Evolutionary conservation across 257 asterid genomes (phyloP).

Genomic region (Nicotiana paniculata): DNA sequence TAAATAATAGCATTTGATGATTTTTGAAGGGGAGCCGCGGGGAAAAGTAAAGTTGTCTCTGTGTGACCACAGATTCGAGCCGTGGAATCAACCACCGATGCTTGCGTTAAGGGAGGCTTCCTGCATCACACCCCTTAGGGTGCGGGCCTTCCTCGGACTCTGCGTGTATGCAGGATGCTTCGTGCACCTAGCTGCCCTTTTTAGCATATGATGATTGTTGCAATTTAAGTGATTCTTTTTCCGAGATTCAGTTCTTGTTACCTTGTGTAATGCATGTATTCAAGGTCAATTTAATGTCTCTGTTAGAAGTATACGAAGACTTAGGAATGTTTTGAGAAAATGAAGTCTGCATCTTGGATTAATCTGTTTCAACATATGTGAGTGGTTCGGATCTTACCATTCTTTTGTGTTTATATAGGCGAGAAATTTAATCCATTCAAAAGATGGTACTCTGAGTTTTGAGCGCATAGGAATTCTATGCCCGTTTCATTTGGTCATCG

Average conservation of each 20-base stretch:
- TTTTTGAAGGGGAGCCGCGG: no score
- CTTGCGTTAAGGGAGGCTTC: accelerated
- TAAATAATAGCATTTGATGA: no score
- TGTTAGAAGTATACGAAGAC: not conserved
- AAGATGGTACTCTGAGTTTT: not conserved
- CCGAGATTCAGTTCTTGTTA: not conserved
- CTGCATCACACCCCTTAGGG: no score
- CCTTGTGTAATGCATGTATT: not conserved
- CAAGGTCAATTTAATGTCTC: not conserved
- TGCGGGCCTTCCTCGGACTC: no score
- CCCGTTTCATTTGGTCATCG: not conserved
- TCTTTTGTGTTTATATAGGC: not conserved
- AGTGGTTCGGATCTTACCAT: not conserved
- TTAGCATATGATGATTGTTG: not conserved
- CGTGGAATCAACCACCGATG: no score
- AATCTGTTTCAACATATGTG: not conserved
- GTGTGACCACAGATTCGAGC: no score
- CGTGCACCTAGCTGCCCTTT: no score
- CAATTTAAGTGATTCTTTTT: not conserved
- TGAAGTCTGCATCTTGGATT: not conserved
- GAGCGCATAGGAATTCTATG: not conserved
- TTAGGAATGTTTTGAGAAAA: not conserved
- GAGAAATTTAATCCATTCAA: not conserved
- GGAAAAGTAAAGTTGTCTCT: no score
- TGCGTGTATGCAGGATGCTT: no score